Base-by-base conservation (phyloP, 78 protist genomes). In the Dictyostelium brefeldianum region DNA sequence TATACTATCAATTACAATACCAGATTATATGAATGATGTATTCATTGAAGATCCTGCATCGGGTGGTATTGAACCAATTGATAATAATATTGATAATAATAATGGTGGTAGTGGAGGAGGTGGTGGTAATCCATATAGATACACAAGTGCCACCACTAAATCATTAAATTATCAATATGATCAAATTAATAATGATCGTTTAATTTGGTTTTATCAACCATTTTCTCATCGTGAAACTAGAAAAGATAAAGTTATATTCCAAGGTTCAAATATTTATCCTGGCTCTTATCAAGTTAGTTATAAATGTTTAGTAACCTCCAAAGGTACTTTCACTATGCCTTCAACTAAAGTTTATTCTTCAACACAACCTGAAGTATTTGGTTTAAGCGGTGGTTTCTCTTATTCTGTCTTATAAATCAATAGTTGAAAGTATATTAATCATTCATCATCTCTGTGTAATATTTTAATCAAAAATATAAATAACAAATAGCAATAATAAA, bases 301-400 rank as follows among this genome's bases (percentile, higher is more conserved):
- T 67, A 62, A 79, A 25, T 74, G 80, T 46, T 41, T 79, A 10
- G 91, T 83, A 18, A 62, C 95, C 11, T 50, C 73, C 5, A 75
- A 25, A 27, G 95, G 95, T 50, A 67, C 22, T n/a, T 90, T 79
- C 27, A 59, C 80, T 5, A 6, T 90, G 25, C 95, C 95, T 11
- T 87, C 95, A 29, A 51, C 95, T 36, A 90, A 90, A 69, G 85
- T 50, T 3, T 82, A 75, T 36, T 54, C 89, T 6, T 25, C 79
- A 25, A 64, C 22, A 27, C 95, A 90, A 79, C 95, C 95, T 36
- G 95, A 90, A 79, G 70, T 79, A 25, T 82, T 90, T 59, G 95
- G 95, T n/a, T n/a, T n/a, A n/a, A n/a, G n/a, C n/a, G 8, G 14
- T 71, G 79, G 57, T 46, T 73, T 73, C 11, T 43, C 31, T 46